These are phyloP conservation scores for Coprinopsis marcescibilis DNA, from an alignment of 768 basidiomycete species.

Conservation along the genomic window DNA sequence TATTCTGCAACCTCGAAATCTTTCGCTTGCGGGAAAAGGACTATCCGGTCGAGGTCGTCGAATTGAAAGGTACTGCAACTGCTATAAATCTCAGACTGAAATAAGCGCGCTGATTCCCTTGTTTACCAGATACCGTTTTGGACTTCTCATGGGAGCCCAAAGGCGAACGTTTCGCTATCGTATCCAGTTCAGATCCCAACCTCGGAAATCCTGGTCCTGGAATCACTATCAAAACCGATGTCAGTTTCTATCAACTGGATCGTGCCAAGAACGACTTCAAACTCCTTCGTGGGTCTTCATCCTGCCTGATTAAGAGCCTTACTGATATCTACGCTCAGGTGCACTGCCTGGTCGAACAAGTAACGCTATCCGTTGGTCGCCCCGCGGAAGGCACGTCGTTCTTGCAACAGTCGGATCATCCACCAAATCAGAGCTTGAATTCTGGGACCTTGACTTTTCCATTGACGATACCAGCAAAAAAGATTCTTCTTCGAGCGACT, in stretches of 20 bases:
- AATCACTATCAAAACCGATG: slow-evolving; percentile 91
- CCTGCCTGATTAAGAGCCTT: slow-evolving; percentile 7
- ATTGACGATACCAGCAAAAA: slow-evolving; percentile 49
- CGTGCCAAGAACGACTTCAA: slow-evolving; percentile 89
- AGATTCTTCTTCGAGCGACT: slow-evolving; percentile 60
- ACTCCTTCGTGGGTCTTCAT: slow-evolving; percentile 5
- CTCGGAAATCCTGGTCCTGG: slow-evolving; percentile 86
- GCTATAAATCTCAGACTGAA: slow-evolving; percentile 6
- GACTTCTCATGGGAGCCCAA: slow-evolving; percentile 99
- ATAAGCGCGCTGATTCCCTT: slow-evolving; percentile 10
- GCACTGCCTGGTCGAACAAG: slow-evolving; percentile 77
- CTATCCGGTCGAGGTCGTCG: slow-evolving; percentile 94
- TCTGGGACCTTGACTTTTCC: slow-evolving; percentile 97
- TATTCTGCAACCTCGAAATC: slow-evolving; percentile 96
- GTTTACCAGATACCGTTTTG: slow-evolving; percentile 71
- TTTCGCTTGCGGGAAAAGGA: slow-evolving; percentile 98
- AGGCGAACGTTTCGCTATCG: slow-evolving; percentile 92
- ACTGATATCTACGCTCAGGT: too few relatives aligned
- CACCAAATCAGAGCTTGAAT: slow-evolving; percentile 94
- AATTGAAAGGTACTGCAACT: slow-evolving; percentile 96
- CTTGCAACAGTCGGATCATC: slow-evolving; percentile 94
- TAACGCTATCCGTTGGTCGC: slow-evolving; percentile 96
- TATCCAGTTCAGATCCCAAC: slow-evolving; percentile 92
- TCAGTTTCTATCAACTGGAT: slow-evolving; percentile 95
- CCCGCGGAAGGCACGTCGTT: slow-evolving; percentile 91